Conservation (phyloP, 768 basidiomycete species). For the Tricholoma terreum region DNA sequence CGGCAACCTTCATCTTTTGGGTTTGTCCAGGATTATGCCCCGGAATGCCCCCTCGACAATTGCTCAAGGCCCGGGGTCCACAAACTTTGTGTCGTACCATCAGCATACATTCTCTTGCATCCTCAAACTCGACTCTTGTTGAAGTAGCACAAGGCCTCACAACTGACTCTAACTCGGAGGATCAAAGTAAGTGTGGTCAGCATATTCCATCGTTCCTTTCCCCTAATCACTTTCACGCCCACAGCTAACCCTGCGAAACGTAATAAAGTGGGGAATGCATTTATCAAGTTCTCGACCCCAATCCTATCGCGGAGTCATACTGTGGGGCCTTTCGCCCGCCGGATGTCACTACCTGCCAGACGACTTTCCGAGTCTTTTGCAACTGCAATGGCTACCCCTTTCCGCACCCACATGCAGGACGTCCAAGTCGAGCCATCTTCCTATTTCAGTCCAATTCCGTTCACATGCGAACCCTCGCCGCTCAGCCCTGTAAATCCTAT, state of each 20-base stretch:
- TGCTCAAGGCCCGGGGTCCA: neutral
- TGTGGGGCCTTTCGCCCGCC: neutral
- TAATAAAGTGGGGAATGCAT: neutral
- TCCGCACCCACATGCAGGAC: neutral
- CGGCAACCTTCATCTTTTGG: constrained; percentile 1
- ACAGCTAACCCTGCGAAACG: neutral
- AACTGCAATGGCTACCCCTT: neutral
- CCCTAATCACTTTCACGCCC: neutral
- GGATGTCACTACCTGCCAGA: constrained; percentile 1
- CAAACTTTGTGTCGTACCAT: neutral
- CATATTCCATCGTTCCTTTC: neutral
- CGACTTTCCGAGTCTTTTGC: neutral
- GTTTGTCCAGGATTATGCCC: neutral
- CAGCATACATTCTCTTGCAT: constrained; percentile 1
- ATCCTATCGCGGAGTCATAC: neutral
- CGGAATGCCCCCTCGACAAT: neutral
- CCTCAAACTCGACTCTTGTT: constrained; percentile 1
- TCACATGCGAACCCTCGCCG: neutral
- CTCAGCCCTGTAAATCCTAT: neutral
- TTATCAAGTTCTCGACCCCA: neutral
- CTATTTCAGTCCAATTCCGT: neutral
- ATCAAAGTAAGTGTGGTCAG: neutral
- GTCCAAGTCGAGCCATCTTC: neutral
- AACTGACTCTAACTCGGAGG: neutral
- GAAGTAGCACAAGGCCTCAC: neutral